phyloP scores from a whole-genome alignment of 108 stramenopile species.

The Skeletonema marinoi region DNA sequence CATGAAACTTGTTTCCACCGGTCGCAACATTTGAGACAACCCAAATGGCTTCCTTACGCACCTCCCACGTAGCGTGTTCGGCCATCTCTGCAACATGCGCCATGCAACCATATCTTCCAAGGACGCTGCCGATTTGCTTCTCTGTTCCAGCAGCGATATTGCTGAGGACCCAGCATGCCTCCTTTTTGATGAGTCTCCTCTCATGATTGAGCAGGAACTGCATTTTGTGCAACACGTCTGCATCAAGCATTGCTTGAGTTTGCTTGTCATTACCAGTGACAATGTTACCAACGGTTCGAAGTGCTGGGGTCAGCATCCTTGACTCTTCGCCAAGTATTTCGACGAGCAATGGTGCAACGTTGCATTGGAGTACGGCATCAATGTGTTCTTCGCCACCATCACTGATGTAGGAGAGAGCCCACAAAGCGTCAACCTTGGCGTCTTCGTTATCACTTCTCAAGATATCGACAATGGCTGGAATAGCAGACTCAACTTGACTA shows the following conservation, averaged over 20 bases:
- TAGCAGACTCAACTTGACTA: constrained; percentile 49
- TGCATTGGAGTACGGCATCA: constrained; percentile 62
- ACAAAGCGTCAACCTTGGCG: constrained; percentile 74
- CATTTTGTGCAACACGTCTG: constrained; percentile 50
- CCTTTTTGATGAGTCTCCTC: constrained; percentile 59
- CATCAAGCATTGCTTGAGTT: constrained; percentile 87
- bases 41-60: constrained; percentile 92
- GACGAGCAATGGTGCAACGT: constrained; percentile 51
- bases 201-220: constrained; percentile 17
- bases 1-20: constrained; percentile 55
- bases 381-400: constrained; percentile 88
- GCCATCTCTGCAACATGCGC: constrained; percentile 55
- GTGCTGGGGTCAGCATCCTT: constrained; percentile 69
- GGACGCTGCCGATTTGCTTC: constrained; percentile 65
- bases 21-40: constrained; percentile 81
- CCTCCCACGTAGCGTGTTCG: constrained; percentile 76
- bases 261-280: constrained; percentile 88
- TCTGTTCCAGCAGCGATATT: constrained; percentile 94
- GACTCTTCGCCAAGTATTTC: constrained; percentile 49
- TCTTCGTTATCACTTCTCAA: constrained; percentile 40
- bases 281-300: constrained; percentile 94
- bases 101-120: constrained; percentile 48
- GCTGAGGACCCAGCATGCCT: constrained; percentile 88
- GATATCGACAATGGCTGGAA: constrained; percentile 53
- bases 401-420: constrained; percentile 91